Evolutionary conservation across 139 green algal species (phyloP).

Genomic region (Edaphochlamys debaryana): DNA sequence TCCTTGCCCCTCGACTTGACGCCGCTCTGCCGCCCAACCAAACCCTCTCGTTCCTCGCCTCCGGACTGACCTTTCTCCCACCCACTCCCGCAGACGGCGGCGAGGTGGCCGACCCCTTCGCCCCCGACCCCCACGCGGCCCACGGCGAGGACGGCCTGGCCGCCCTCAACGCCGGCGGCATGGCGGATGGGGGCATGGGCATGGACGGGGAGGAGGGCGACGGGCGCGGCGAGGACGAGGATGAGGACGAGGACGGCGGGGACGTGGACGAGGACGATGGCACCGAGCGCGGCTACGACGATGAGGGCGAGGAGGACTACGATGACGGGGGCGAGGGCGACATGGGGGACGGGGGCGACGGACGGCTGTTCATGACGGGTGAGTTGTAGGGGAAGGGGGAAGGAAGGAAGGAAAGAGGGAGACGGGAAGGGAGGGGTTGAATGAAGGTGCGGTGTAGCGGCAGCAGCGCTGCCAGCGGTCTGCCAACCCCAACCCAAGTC

Average conservation of each 20-base stretch:
- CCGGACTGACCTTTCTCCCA: neutral
- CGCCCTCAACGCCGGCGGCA: neutral
- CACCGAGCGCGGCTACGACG: constrained; percentile 51
- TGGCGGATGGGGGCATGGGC: no score
- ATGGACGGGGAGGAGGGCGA: constrained; percentile 8
- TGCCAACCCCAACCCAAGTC: no score
- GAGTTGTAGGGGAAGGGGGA: no score
- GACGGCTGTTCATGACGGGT: neutral
- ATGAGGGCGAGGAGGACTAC: constrained; percentile 51
- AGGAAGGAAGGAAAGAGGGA: no score
- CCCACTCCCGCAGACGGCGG: neutral
- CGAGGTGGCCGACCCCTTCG: constrained; percentile 28
- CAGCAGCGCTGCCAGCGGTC: neutral
- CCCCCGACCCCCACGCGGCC: constrained; percentile 8
- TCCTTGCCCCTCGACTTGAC: no score
- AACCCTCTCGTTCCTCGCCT: neutral
- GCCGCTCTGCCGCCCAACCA: neutral
- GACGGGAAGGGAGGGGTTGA: neutral
- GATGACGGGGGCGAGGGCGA: constrained; percentile 24
- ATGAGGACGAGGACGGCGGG: constrained; percentile 34
- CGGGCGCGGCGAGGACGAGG: neutral
- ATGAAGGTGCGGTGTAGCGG: neutral
- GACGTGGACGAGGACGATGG: constrained; percentile 56
- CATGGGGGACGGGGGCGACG: neutral
- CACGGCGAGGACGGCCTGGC: constrained; percentile 35